phyloP scores from a whole-genome alignment of 495 filamentous ascomycete genomes.

The Hypoxylon intermedium region DNA sequence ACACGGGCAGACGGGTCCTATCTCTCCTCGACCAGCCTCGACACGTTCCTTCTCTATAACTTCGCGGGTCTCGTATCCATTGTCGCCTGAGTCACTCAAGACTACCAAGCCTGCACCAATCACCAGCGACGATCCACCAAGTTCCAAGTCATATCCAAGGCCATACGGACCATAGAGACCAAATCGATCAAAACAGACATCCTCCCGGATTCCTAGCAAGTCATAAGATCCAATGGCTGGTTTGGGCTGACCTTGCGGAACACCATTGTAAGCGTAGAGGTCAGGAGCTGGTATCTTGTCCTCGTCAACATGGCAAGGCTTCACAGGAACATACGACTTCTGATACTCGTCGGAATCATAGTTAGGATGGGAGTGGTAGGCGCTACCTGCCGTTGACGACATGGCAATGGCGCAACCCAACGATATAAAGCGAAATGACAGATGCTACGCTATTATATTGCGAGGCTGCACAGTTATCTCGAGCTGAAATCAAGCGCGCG shows the following conservation, averaged over 20 bases:
- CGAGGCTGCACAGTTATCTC: conserved; percentile 30
- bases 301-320: conserved; percentile 79
- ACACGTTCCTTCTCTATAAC: conserved; percentile 24
- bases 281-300: conserved; percentile 67
- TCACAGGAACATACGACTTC: conserved; percentile 64
- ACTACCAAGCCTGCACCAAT: conserved; percentile 43
- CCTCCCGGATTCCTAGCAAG: conserved; percentile 76
- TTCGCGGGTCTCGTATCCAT: conserved; percentile 33
- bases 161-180: conserved; percentile 91
- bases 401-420: conserved; percentile 24
- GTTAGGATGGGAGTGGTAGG: too few species aligned
- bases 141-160: conserved; percentile 75
- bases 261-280: conserved; percentile 72
- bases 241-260: conserved; percentile 80
- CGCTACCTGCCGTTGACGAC: neutral
- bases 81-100: conserved; percentile 25
- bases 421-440: conserved; percentile 37
- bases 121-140: conserved; percentile 66
- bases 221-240: conserved; percentile 81
- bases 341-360: conserved; percentile 68
- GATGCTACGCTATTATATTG: conserved; percentile 43
- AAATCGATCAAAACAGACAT: conserved; percentile 93
- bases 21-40: conserved; percentile 6
- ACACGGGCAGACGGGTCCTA: too few species aligned
- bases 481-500: conserved; percentile 20